These are phyloP conservation scores for Scleroderma citrinum DNA, from an alignment of 768 basidiomycete species.

Conservation along the genomic window DNA sequence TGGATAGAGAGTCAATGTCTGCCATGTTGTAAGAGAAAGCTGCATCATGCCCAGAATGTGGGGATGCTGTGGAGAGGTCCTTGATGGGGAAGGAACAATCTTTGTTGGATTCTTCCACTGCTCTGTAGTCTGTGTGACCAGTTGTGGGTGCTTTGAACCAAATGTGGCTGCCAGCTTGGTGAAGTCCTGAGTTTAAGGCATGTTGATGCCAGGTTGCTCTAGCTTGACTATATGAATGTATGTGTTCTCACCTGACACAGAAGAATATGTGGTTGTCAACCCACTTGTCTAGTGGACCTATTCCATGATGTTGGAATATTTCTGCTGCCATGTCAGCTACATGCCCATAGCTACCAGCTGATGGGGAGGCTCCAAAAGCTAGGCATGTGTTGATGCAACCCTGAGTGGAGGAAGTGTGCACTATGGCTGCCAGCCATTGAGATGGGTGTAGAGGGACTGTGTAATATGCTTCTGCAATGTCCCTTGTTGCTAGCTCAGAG, in stretches of 20 bases:
- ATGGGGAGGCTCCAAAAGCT: conserved; percentile 1
- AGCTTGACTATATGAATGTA: conserved; percentile 3
- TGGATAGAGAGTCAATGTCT: conserved; percentile 1
- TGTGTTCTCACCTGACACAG: conserved; percentile 9
- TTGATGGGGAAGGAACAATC: not conserved
- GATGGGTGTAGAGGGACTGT: too few species aligned
- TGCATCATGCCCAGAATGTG: not conserved
- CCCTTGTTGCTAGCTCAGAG: too few species aligned
- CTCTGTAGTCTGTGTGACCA: not conserved
- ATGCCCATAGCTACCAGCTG: conserved; percentile 1
- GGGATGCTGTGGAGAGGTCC: not conserved
- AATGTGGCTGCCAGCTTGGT: too few species aligned
- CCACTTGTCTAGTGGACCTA: too few species aligned
- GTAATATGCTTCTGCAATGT: too few species aligned
- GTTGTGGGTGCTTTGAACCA: not conserved
- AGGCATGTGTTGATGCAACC: not conserved
- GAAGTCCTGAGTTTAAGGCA: not conserved
- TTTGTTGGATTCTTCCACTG: conserved; percentile 3
- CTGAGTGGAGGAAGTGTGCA: not conserved
- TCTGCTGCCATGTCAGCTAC: conserved; percentile 6
- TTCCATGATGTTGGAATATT: not conserved
- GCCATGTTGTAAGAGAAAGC: not conserved
- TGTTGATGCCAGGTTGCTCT: not conserved
- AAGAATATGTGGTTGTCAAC: conserved; percentile 9
- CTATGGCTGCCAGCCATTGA: not conserved